Evolutionary conservation across 2,329 filamentous ascomycete genomes (phyloP), one percentile per base, ranked within the genome.

Genomic region (Paecilomyces dactylethromorphus): DNA sequence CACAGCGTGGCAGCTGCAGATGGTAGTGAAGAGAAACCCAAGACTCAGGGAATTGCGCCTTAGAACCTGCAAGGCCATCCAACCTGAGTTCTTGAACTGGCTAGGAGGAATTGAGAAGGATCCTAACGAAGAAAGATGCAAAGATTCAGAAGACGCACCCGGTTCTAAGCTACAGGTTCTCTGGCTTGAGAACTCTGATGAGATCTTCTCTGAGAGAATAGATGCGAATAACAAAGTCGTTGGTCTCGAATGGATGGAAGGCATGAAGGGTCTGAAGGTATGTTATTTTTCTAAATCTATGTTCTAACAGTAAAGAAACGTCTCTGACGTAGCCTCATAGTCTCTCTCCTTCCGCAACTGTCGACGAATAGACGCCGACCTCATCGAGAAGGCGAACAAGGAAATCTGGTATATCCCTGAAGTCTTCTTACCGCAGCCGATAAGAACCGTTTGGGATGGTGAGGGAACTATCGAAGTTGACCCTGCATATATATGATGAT

Each of bases 71-170:
- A 63, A 66, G 4, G 72, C 71, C 5, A 71, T 66, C 0, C 68
- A 72, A 26, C 65, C 63, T 0, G 69, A 70, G n/a, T 74, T 75
- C 57, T 60, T 75, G 51, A 57, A 70, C 33, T 74, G 72, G 71
- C 58, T 75, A 1, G 71, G 71, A 1, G 68, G 67, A 5, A 54
- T 66, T 13, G 56, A 59, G 3, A 54, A 59, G 39, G 63, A 63
- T 7, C 21, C 57, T 3, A 62, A 66, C 2, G 59, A 61, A 3
- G 31, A 32, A 11, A 52, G 6, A 22, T 55, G 8, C 7, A 51
- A 58, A 4, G 24, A 60, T 2, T 51, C 55, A 18, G 35, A 51
- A 12, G 21, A 52, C 22, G 61, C 61, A 1, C 69, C 66, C 55
- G 69, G 69, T 5, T 60, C 60, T 12, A 62, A 58, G 21, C 55